Conservation (phyloP, 257 asterid genomes). For the Nyctanthes arbortristis region DNA sequence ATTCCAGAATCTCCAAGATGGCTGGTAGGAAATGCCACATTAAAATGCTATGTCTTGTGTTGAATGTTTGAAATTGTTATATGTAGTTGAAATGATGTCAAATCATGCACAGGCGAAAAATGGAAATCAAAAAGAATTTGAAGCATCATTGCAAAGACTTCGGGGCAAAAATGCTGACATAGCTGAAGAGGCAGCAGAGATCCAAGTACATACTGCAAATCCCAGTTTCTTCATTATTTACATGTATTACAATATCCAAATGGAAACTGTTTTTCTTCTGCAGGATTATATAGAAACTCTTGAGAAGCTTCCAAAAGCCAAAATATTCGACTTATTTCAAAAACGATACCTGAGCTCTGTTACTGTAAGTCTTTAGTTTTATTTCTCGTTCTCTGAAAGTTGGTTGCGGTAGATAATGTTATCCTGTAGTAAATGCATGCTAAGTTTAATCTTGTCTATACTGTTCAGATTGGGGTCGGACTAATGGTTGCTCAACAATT, state of each 20-base stretch:
- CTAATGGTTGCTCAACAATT: conserved; percentile 93
- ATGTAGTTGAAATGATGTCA: neutral
- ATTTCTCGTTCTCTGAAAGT: no score
- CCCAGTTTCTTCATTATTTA: neutral
- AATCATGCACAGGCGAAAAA: conserved; percentile 57
- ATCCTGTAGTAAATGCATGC: no score
- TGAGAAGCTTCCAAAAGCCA: conserved; percentile 78
- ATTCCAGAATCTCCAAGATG: conserved; percentile 96
- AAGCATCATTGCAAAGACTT: conserved; percentile 60
- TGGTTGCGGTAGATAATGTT: no score
- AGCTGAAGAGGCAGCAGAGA: conserved; percentile 80
- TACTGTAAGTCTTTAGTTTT: conserved; percentile 39
- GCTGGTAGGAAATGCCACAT: conserved; percentile 55
- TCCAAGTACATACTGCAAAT: conserved; percentile 49
- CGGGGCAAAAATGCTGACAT: conserved; percentile 69
- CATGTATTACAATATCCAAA: neutral
- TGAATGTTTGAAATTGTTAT: neutral
- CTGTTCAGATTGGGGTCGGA: conserved; percentile 80
- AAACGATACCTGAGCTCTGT: conserved; percentile 72
- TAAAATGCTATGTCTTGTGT: neutral
- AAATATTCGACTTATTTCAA: conserved; percentile 69
- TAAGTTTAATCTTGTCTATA: neutral
- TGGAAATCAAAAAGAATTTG: conserved; percentile 72
- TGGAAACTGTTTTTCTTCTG: neutral
- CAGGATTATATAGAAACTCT: conserved; percentile 89